phyloP scores from a whole-genome alignment of 306 rosid species.

The Luffa aegyptiaca region DNA sequence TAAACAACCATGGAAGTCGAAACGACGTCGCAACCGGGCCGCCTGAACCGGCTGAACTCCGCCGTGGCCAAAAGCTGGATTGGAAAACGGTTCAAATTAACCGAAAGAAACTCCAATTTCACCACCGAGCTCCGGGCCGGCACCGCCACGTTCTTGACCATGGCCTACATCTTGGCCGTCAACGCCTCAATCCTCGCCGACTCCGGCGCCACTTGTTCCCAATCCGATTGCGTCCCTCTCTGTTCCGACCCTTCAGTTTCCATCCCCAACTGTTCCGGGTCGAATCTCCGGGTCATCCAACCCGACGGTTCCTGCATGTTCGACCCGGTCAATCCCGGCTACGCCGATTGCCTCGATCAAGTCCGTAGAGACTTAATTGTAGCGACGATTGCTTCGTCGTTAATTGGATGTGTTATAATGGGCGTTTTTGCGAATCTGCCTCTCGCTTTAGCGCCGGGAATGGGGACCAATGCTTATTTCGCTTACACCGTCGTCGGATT shows the following conservation, averaged over 20 bases:
- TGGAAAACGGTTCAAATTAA: conserved; percentile 71
- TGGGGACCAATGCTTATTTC: conserved; percentile 94
- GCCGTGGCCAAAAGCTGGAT: conserved; percentile 35
- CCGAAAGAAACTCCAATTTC: conserved; percentile 70
- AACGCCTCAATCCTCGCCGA: conserved; percentile 91
- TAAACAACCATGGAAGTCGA: conserved; percentile 24
- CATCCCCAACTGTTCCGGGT: conserved; percentile 30
- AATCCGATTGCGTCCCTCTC: conserved; percentile 71
- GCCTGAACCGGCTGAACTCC: conserved; percentile 44
- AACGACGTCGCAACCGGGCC: conserved; percentile 22
- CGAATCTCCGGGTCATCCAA: conserved; percentile 28
- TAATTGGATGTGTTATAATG: conserved; percentile 85
- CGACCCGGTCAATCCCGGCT: conserved; percentile 84
- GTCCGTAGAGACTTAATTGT: conserved; percentile 76
- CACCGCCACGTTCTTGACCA: conserved; percentile 92
- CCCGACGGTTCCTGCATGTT: conserved; percentile 62
- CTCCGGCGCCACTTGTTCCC: conserved; percentile 86
- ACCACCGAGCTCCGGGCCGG: conserved; percentile 98
- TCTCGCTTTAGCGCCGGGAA: conserved; percentile 84
- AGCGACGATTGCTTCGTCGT: conserved; percentile 73
- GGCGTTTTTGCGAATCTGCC: conserved; percentile 91
- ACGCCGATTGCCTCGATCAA: conserved; percentile 48
- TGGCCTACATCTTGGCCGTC: conserved; percentile 98
- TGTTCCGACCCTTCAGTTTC: conserved; percentile 58
- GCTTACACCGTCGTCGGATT: conserved; percentile 96